phyloP scores from a whole-genome alignment of 345 rosid genomes.

The Brassica nigra region DNA sequence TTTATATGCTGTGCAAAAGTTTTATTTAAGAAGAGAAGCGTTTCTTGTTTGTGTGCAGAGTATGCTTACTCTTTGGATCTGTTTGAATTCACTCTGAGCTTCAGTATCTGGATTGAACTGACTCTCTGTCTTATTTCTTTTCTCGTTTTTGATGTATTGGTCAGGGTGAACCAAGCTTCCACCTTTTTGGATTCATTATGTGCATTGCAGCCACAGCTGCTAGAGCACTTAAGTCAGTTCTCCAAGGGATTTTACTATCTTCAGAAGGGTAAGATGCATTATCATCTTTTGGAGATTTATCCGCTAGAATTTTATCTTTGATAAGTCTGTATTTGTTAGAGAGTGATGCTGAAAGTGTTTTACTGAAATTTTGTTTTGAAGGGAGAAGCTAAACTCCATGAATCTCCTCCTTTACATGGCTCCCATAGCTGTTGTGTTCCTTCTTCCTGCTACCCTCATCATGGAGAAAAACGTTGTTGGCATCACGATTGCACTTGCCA shows the following conservation, averaged over 20 bases:
- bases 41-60: background rate
- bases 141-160: background rate
- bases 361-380: conserved; percentile 25
- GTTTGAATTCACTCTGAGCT: background rate
- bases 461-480: conserved; percentile 57
- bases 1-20: background rate
- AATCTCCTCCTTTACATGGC: conserved; percentile 61
- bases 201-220: conserved; percentile 76
- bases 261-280: conserved; percentile 56
- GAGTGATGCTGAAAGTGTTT: conserved; percentile 11
- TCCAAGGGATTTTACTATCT: conserved; percentile 72
- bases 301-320: background rate
- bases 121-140: background rate
- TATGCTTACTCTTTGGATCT: background rate
- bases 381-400: conserved; percentile 68
- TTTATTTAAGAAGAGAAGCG: background rate
- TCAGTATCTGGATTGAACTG: background rate
- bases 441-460: conserved; percentile 56
- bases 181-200: conserved; percentile 67
- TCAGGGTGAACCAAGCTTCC: conserved; percentile 79
- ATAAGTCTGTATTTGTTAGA: background rate
- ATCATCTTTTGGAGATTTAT: too few relatives aligned
- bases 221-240: conserved; percentile 74
- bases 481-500: conserved; percentile 48
- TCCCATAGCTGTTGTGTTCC: conserved; percentile 52